Conservation (phyloP, 1,284 basidiomycete genomes). For the Fomitopsis schrenkii region DNA sequence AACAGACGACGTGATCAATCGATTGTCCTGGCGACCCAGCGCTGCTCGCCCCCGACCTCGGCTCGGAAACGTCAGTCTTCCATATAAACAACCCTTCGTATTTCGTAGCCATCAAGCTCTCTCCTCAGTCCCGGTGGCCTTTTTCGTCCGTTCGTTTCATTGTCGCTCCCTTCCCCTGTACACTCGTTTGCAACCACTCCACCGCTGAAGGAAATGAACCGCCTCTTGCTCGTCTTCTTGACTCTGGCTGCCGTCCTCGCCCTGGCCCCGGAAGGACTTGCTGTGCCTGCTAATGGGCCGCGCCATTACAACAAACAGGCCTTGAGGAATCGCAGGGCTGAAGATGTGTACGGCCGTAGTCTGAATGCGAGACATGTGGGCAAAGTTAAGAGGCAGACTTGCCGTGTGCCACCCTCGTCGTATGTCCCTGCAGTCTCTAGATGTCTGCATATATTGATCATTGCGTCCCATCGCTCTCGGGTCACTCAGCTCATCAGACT, state of each 20-base stretch:
- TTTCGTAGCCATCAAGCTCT: not conserved
- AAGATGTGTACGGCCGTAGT: not conserved
- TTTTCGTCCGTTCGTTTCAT: not conserved
- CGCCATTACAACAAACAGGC: constrained; percentile 23
- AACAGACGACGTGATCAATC: constrained; percentile 3
- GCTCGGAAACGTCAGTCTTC: not conserved
- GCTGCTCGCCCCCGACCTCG: not conserved
- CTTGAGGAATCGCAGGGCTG: not conserved
- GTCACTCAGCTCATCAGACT: not conserved
- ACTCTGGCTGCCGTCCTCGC: constrained; percentile 37
- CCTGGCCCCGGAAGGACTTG: constrained; percentile 26
- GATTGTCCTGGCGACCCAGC: constrained; percentile 6
- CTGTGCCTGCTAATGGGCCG: constrained; percentile 48
- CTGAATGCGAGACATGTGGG: not conserved
- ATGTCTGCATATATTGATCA: not conserved
- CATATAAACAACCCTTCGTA: not conserved
- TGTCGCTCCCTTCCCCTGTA: not conserved
- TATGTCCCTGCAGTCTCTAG: not conserved
- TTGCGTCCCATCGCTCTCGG: not conserved
- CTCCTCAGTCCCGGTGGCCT: constrained; percentile 1
- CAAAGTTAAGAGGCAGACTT: constrained; percentile 24
- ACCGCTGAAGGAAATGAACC: constrained; percentile 33
- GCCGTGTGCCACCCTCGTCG: constrained; percentile 24
- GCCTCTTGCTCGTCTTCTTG: constrained; percentile 32
- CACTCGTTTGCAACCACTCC: constrained; percentile 1